These are phyloP conservation scores for Linum usitatissimum DNA, from an alignment of 345 rosid species.

Conservation along the genomic window DNA sequence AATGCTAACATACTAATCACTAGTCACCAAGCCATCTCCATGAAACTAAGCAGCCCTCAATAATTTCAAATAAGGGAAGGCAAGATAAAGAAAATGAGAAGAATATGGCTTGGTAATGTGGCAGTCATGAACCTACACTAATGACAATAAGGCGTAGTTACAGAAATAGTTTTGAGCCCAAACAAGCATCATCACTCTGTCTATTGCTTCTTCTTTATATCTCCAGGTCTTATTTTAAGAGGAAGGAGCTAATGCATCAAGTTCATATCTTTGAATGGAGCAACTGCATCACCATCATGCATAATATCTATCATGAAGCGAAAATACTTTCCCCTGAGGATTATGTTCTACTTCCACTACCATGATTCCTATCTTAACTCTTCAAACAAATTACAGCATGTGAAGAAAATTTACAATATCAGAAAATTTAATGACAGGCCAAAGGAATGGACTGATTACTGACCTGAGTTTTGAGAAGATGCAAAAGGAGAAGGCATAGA, in stretches of 20 bases:
- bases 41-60: background rate
- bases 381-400: background rate
- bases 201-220: background rate
- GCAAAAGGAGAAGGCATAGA: constrained; percentile 65
- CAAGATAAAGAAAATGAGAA: background rate
- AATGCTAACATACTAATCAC: background rate
- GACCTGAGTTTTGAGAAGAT: constrained; percentile 91
- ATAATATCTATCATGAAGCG: background rate
- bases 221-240: background rate
- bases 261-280: background rate
- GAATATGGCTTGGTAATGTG: background rate
- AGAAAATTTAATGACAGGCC: background rate
- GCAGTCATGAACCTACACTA: background rate
- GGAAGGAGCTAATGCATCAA: background rate
- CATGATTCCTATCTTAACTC: background rate
- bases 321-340: background rate
- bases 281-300: background rate
- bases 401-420: background rate
- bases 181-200: background rate
- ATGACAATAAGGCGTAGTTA: background rate
- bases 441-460: constrained; percentile 9
- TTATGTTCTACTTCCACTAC: background rate
- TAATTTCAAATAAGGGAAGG: background rate
- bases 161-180: background rate
- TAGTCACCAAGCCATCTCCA: background rate